Conservation (phyloP, 1,139 yeast genomes). For the Blastobotrys proliferans region DNA sequence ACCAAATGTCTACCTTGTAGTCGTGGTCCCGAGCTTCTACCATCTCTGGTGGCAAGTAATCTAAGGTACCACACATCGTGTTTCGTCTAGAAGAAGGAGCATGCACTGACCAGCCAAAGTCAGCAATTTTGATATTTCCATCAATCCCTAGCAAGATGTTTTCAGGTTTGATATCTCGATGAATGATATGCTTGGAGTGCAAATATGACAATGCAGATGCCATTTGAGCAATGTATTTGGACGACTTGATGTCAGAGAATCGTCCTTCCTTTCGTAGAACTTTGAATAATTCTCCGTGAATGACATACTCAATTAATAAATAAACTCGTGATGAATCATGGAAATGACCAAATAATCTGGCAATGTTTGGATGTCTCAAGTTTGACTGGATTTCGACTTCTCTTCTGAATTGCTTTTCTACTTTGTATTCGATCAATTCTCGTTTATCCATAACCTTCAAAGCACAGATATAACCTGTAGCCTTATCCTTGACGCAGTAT, state of each 20-base stretch:
- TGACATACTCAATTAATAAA: constrained; percentile 76
- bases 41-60: constrained; percentile 94
- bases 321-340: constrained; percentile 77
- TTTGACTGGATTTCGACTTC: constrained; percentile 89
- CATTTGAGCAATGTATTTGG: constrained; percentile 74
- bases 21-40: constrained; percentile 81
- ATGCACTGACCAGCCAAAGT: constrained; percentile 94
- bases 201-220: constrained; percentile 72
- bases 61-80: constrained; percentile 93
- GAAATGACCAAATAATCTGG: constrained; percentile 82
- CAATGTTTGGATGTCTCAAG: constrained; percentile 67
- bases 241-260: constrained; percentile 68
- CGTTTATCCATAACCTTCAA: constrained; percentile 83
- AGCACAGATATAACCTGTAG: constrained; percentile 79
- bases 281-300: constrained; percentile 83
- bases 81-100: constrained; percentile 53
- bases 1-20: constrained; percentile 83
- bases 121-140: constrained; percentile 75
- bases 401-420: constrained; percentile 83
- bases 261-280: constrained; percentile 59
- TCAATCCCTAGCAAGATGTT: constrained; percentile 73
- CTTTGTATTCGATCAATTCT: constrained; percentile 68
- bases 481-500: constrained; percentile 76
- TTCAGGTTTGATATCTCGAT: constrained; percentile 91
- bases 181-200: constrained; percentile 76